Conservation (phyloP, 441 rosid genomes). For the Hura crepitans region DNA sequence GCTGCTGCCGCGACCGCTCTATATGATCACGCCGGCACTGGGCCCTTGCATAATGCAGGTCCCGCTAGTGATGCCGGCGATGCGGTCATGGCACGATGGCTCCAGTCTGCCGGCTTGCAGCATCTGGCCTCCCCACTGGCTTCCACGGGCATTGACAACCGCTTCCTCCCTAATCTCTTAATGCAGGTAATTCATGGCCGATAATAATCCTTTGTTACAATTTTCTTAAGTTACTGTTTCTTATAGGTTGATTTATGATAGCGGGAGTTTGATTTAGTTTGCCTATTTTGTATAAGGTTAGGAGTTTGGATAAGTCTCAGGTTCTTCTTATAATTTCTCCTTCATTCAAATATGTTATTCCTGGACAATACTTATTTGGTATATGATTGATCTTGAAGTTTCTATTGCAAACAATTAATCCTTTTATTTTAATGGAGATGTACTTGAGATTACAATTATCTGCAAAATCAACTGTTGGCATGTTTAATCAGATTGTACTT, state of each 20-base stretch:
- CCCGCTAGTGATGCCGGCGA: conserved; percentile 73
- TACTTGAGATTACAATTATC: too few relatives aligned
- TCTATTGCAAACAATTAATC: background rate
- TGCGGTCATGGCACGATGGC: conserved; percentile 99
- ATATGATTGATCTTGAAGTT: background rate
- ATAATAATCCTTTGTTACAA: background rate
- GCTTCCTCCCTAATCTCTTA: conserved; percentile 78
- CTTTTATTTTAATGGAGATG: background rate
- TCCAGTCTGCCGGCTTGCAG: conserved; percentile 98
- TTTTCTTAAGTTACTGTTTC: background rate
- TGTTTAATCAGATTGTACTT: background rate
- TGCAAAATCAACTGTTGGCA: background rate
- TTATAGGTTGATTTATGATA: background rate
- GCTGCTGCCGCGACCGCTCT: conserved; percentile 79
- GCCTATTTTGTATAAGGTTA: background rate
- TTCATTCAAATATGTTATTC: background rate
- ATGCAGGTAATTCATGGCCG: conserved; percentile 58
- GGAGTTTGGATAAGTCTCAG: background rate
- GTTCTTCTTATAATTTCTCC: background rate
- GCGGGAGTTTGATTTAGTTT: background rate
- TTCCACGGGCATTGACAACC: conserved; percentile 69
- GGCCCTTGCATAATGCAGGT: conserved; percentile 58
- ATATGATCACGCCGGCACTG: conserved; percentile 47
- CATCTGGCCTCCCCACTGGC: conserved; percentile 98
- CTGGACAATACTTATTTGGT: background rate